Percentiles rank a stretch among this genome's conserved stretches.
Conservation (phyloP, 1,284 basidiomycete species). For the Heterobasidion parviporum region DNA sequence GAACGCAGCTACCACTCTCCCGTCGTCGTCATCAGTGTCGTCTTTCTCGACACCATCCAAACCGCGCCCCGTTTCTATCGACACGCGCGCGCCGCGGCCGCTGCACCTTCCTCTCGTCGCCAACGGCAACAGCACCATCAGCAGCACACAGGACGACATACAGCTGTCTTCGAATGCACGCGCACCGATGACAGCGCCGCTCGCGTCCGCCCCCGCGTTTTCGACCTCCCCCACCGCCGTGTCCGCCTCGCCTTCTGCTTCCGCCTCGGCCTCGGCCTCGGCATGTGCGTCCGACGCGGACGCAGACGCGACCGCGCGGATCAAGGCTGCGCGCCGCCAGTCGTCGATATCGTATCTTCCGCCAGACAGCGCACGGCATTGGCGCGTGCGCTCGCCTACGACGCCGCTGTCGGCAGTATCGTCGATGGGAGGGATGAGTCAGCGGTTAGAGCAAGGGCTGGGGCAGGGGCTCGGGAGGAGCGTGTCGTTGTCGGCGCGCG, state of each 20-base stretch:
- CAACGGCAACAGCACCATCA: not conserved
- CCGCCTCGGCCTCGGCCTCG: not conserved
- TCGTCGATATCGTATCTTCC: constrained; percentile 59
- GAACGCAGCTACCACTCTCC: not conserved
- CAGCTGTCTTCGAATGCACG: not conserved
- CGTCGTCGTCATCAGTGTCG: not conserved
- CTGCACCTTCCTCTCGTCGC: not conserved
- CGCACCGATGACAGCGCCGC: not conserved
- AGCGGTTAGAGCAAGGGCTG: constrained; percentile 6
- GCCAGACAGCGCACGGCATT: constrained; percentile 22
- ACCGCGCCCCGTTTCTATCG: not conserved
- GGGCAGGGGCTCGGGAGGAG: constrained; percentile 2
- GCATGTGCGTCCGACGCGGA: not conserved
- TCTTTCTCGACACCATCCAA: not conserved
- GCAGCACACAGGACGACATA: not conserved
- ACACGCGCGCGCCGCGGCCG: not conserved
- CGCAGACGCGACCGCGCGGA: not conserved
- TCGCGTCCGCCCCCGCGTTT: not conserved
- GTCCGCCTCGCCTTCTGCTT: not conserved
- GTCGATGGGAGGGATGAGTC: too few relatives aligned
- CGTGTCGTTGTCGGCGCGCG: constrained; percentile 4
- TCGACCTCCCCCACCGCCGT: not conserved
- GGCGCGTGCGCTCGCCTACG: constrained; percentile 7
- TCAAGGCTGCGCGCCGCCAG: constrained; percentile 31
- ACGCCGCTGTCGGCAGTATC: constrained; percentile 19